These are phyloP conservation scores for Penicillium sp. DNA, from an alignment of 2,329 filamentous ascomycete species.

Conservation along the genomic window DNA sequence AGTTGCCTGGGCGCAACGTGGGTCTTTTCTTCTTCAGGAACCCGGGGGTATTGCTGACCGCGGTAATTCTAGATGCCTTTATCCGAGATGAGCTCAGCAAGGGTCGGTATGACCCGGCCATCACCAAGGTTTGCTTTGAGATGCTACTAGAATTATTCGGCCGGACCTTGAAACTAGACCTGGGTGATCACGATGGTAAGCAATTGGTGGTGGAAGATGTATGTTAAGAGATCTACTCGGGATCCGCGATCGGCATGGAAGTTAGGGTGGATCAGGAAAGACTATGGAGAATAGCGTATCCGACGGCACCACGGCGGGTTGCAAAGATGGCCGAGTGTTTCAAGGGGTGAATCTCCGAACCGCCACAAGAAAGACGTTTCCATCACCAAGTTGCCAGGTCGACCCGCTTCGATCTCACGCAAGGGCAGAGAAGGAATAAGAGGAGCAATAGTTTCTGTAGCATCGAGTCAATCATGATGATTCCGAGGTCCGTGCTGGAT, in stretches of 20 bases:
- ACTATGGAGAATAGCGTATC: too few species aligned
- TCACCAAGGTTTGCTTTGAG: conserved; percentile 84
- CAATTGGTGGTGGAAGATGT: conserved; percentile 64
- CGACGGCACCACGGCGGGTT: background rate
- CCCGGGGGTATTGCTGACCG: background rate
- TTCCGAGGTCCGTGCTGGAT: background rate
- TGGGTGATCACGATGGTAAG: conserved; percentile 62
- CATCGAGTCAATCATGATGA: background rate
- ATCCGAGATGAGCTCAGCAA: conserved; percentile 90
- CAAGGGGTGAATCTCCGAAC: background rate
- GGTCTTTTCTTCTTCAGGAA: conserved; percentile 26
- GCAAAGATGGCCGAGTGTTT: background rate
- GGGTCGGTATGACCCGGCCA: conserved; percentile 83
- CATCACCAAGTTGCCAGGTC: background rate
- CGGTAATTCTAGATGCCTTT: conserved; percentile 60
- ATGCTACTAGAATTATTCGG: conserved; percentile 82
- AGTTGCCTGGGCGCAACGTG: conserved; percentile 82
- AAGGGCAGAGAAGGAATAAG: too few species aligned
- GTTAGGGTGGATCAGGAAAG: too few species aligned
- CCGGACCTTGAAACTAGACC: conserved; percentile 67
- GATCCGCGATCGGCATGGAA: too few species aligned
- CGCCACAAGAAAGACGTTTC: background rate
- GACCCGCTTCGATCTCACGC: background rate
- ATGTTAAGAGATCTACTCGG: conserved; percentile 54
- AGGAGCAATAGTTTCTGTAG: too few species aligned